Base-by-base conservation (phyloP, 768 basidiomycete genomes). In the Russula sp. region DNA sequence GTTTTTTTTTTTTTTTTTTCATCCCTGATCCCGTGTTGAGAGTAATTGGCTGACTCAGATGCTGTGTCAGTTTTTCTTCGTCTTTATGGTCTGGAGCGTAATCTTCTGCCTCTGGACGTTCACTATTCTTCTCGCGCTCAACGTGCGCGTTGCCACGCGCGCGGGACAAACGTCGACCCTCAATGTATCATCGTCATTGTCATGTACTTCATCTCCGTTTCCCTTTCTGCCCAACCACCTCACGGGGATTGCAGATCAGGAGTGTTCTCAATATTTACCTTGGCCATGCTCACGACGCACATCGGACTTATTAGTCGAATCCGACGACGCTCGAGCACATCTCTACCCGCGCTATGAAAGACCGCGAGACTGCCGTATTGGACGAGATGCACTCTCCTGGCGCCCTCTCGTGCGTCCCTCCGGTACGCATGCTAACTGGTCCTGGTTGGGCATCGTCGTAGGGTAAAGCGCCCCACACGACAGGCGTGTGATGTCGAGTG, bases 311-410 rank as follows among this genome's bases (percentile, higher is more conserved):
- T 90, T 52, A 65, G 81, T 59, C 75, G 34, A 89, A 88, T 42
- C 80, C 84, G 70, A 88, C 89, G 11, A 96, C 93, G 0, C 85
- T 97, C 39, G 94, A 96, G 76, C 82, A 82, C n/a, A 77, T 91
- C 68, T 68, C 73, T 11, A 77, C 81, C 6, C 80, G 78, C 39
- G 73, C 75, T 22, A 84, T 91, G 78, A 79, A 80, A 64, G 87
- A 89, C 44, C 81, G 83, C 20, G 93, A 95, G 70, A 68, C 75
- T 4, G 74, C 67, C 2, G 71, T 75, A 14, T 73, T 95, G 39
- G 75, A 74, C 3, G 76, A 76, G 5, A 80, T 82, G 64, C 79
- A 84, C 65, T 72, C 77, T 16, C n/a, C n/a, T 83, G 79, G 82
- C 70, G 78, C 83, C 16, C 70, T 82, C 55, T 57, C 77, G 87